Base-by-base conservation (phyloP, 2,329 filamentous ascomycete species). In the Aspergillus sergii region DNA sequence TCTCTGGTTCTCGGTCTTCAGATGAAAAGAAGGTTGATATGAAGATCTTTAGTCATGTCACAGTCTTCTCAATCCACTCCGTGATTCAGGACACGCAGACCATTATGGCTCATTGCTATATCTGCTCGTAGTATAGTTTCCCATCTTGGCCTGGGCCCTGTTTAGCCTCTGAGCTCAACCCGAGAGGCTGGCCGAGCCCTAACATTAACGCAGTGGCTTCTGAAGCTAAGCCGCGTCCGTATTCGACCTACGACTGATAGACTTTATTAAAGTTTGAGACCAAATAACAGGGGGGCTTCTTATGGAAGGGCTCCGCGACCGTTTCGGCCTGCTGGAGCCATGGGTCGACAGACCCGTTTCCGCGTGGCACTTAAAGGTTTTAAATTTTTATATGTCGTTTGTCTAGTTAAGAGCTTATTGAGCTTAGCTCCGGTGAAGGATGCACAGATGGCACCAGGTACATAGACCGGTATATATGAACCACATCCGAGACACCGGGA, bases 81-180 rank as follows among this genome's bases (percentile, higher is more conserved):
- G 28, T 34, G 28, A 32, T 19, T 21, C 50, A 32, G 32, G 19
- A n/a, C 50, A 23, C 28, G 50, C 28, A n/a, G 16, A 16, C 8
- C 48, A 4, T 32, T 32, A 34, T 34, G 11, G 26, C 28, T 21
- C 16, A 26, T 32, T 11, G 23, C 51, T 16, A 36, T 54, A 54
- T 39, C 16, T 34, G 51, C n/a, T 55, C 51, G 51, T 55, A 55
- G 32, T 55, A 55, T 55, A 55, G 11, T 55, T 55, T 39, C 51
- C 51, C 14, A 19, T 3, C 4, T n/a, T 23, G 48, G 26, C 48
- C 28, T 32, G 21, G 39, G 39, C 45, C 21, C 5, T 26, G 7
- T 19, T 32, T 32, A 1, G 8, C 14, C 14, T 19, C 23, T 16
- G n/a, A 36, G 2, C 28, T 19, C n/a, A 36, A 23, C 12, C 50